Evolutionary conservation across 768 basidiomycete species (phyloP).

Genomic region (Leccinum imitatum): DNA sequence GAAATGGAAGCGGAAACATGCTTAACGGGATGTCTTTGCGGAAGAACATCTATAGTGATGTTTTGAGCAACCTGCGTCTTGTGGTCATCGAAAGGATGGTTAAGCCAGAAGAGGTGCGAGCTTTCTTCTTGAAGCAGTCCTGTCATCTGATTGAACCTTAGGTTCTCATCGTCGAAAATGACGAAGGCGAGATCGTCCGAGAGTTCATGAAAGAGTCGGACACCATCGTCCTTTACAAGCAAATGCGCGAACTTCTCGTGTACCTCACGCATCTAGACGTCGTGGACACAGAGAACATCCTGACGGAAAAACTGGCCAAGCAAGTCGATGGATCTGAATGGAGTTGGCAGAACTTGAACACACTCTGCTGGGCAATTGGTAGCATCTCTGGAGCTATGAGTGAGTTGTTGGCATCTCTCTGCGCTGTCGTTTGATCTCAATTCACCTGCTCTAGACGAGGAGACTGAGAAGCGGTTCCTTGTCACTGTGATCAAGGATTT

Average conservation of each 20-base stretch:
- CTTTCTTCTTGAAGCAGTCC: neutral
- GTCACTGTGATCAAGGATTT: conserved; percentile 99
- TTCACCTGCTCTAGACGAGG: conserved; percentile 67
- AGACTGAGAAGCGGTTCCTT: conserved; percentile 97
- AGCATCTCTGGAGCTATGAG: conserved; percentile 99
- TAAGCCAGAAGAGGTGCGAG: conserved; percentile 92
- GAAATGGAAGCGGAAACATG: conserved; percentile 61
- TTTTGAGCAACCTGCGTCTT: conserved; percentile 87
- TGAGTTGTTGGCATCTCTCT: conserved; percentile 48
- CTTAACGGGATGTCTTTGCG: conserved; percentile 76
- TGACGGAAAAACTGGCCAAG: conserved; percentile 95
- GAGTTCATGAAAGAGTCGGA: conserved; percentile 99
- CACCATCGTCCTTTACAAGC: conserved; percentile 98
- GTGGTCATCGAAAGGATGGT: conserved; percentile 99
- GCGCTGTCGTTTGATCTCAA: neutral
- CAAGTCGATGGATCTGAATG: conserved; percentile 98
- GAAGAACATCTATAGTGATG: conserved; percentile 95
- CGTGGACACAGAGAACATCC: conserved; percentile 91
- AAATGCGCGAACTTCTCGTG: conserved; percentile 96
- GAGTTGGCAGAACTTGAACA: conserved; percentile 99
- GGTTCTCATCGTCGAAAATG: conserved; percentile 98
- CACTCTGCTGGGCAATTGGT: conserved; percentile 99
- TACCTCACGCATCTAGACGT: conserved; percentile 98
- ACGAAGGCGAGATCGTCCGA: conserved; percentile 98
- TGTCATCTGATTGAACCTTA: conserved; percentile 32